Percentiles rank a stretch among this genome's conserved stretches.
phyloP scores from a whole-genome alignment of 192 early-diverging fungal species.

The Coemansia sp. region DNA sequence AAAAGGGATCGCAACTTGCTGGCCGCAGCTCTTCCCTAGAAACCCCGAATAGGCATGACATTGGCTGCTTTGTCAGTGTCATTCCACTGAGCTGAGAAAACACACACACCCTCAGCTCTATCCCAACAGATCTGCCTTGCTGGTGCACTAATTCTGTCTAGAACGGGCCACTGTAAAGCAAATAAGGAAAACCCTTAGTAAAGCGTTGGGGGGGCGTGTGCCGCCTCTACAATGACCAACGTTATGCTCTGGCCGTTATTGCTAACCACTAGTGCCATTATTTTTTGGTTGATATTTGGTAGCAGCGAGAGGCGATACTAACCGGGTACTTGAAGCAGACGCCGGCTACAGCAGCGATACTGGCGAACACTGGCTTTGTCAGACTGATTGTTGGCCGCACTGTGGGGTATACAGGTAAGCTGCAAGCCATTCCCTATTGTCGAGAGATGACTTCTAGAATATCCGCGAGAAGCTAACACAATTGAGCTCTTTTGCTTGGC shows the following conservation, averaged over 20 bases:
- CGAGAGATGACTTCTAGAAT: neutral
- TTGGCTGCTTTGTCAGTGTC: neutral
- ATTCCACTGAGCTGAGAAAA: neutral
- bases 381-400: slow-evolving; percentile 54
- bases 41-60: neutral
- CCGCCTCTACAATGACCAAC: neutral
- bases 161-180: slow-evolving; percentile 1
- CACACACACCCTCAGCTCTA: neutral
- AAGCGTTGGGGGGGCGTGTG: neutral
- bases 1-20: slow-evolving; percentile 1
- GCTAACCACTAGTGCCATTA: neutral
- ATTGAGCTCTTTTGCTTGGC: neutral
- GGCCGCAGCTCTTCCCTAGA: neutral
- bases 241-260: neutral
- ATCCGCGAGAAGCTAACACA: neutral
- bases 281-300: slow-evolving; percentile 6
- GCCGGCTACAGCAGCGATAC: slow-evolving; percentile 52
- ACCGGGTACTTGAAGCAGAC: slow-evolving; percentile 60
- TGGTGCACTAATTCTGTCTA: slow-evolving; percentile 6
- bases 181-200: neutral
- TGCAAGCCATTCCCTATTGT: neutral
- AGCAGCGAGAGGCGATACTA: slow-evolving; percentile 65
- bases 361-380: slow-evolving; percentile 38
- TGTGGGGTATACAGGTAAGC: slow-evolving; percentile 53
- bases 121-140: slow-evolving; percentile 1